Conservation (phyloP, 1,284 basidiomycete genomes). For the Sparassis latifolia region DNA sequence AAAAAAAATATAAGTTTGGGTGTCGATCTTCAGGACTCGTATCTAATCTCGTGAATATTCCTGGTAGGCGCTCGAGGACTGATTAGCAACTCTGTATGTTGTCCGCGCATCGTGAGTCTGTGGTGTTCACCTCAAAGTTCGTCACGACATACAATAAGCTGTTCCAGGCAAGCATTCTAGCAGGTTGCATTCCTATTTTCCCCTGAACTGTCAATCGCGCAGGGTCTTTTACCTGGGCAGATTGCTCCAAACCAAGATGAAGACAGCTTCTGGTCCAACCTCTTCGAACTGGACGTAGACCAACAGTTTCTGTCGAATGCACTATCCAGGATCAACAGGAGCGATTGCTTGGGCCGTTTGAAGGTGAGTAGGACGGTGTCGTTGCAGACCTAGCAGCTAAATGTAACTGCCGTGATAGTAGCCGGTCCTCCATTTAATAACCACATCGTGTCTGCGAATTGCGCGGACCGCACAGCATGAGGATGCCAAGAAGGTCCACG, state of each 20-base stretch:
- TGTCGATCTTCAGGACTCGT: no score
- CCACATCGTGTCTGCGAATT: constrained; percentile 36
- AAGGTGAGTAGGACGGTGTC: constrained; percentile 22
- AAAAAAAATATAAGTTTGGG: no score
- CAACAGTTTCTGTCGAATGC: constrained; percentile 32
- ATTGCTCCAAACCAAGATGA: constrained; percentile 25
- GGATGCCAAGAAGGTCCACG: constrained; percentile 35
- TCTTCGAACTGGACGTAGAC: constrained; percentile 46
- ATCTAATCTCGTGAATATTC: no score
- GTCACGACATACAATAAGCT: constrained; percentile 35
- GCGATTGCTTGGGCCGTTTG: constrained; percentile 23
- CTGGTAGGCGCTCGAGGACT: no score
- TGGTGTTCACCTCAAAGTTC: constrained; percentile 32
- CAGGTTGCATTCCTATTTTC: background rate
- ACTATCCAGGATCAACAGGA: constrained; percentile 25
- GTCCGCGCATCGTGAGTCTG: constrained; percentile 12
- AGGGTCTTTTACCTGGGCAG: constrained; percentile 34
- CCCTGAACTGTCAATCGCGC: background rate
- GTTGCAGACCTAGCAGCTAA: constrained; percentile 6
- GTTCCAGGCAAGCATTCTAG: constrained; percentile 26
- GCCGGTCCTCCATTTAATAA: constrained; percentile 44
- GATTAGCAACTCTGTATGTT: no score
- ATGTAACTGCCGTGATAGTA: constrained; percentile 30
- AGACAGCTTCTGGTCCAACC: constrained; percentile 38
- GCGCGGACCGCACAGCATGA: constrained; percentile 29